Base-by-base conservation (phyloP, 495 filamentous ascomycete species). In the Hypoxylon fragiforme region DNA sequence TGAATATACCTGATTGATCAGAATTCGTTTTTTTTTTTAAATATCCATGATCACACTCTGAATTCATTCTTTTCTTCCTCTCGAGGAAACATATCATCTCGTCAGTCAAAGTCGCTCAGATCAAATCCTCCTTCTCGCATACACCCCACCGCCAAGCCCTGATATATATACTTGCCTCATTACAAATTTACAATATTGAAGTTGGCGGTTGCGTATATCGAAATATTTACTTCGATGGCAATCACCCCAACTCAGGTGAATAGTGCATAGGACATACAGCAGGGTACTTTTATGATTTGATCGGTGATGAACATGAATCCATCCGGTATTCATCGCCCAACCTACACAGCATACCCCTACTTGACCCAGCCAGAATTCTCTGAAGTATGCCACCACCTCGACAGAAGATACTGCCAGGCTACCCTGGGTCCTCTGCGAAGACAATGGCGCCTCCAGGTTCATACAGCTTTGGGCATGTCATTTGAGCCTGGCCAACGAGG, bases 311-410 rank as follows among this genome's bases (percentile, higher is more conserved):
- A 51, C 1, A 56, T 62, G 58, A 38, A 46, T 28, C 2, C 2
- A 11, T 37, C 51, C 8, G 44, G 46, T 13, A 14, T 12, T 24
- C 50, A 61, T 35, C 56, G 63, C 35, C 50, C 61, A 30, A 55
- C 30, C 30, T 67, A 73, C 52, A 15, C 61, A 32, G 67, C 62
- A 31, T 82, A 77, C 59, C 85, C 85, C n/a, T 81, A 80, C 43
- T 73, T 88, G 11, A 78, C 73, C 15, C 56, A 64, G 14, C 74
- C 76, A 21, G 84, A 88, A 60, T 89, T 89, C 51, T 67, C 79
- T 26, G 66, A 75, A 62, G 81, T 75, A 42, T 87, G 84, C 68
- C 76, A 81, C 63, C 73, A 73, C 31, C 73, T 89, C 15, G 76
- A 79, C 32, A 67, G 79, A 57, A 77, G 73, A 59, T 80, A 85